A percentile compares a stretch with the other conserved stretches of the same genome.
Evolutionary conservation across 345 rosid genomes (phyloP).

Genomic region (Heritiera fomes): DNA sequence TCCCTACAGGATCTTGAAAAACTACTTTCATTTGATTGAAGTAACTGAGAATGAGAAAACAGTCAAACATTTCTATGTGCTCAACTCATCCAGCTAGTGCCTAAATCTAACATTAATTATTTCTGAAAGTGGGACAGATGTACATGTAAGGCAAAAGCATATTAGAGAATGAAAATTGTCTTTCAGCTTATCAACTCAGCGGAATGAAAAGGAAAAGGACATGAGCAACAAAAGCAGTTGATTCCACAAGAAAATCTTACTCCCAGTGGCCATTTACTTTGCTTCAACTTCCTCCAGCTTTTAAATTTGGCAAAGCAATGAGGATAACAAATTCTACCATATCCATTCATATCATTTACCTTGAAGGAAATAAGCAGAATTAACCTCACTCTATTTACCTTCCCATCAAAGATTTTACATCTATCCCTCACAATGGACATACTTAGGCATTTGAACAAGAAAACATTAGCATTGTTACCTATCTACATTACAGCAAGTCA

Average conservation of each 20-base stretch:
- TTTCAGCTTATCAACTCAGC: neutral
- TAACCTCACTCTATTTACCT: slow-evolving; percentile 4
- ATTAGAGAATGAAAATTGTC: neutral
- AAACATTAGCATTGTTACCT: neutral
- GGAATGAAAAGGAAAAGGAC: neutral
- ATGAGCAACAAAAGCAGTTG: slow-evolving; percentile 2
- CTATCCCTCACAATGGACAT: neutral
- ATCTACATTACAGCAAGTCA: neutral
- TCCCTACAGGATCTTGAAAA: neutral
- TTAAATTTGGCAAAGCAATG: neutral
- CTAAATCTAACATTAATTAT: slow-evolving; percentile 13
- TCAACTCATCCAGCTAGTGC: neutral
- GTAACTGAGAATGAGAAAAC: slow-evolving; percentile 12
- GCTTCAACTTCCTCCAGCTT: neutral
- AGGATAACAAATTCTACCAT: slow-evolving; percentile 10
- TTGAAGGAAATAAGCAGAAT: slow-evolving; percentile 2
- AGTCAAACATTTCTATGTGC: slow-evolving; percentile 14
- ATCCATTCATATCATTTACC: slow-evolving; percentile 5
- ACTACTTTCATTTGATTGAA: slow-evolving; percentile 1
- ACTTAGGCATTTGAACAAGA: neutral
- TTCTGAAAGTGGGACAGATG: slow-evolving; percentile 1
- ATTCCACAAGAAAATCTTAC: neutral
- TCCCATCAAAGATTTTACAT: slow-evolving; percentile 6
- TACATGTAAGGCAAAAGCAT: neutral
- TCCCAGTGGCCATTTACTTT: neutral